These are phyloP conservation scores for Penicillium parvum DNA, from an alignment of 495 filamentous ascomycete species.

Conservation along the genomic window DNA sequence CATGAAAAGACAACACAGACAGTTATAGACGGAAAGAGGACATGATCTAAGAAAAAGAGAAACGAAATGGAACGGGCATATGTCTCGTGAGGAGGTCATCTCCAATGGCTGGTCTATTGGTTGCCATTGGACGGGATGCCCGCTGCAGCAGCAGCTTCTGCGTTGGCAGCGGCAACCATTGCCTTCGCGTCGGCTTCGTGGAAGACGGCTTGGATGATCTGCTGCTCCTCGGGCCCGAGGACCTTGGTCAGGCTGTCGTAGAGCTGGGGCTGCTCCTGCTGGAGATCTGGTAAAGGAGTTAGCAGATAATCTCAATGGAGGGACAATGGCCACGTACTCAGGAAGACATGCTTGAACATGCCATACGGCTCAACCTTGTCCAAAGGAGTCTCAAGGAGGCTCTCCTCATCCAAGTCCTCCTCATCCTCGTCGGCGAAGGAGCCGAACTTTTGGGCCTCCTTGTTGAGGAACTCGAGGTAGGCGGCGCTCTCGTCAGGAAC, in stretches of 20 bases:
- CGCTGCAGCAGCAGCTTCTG: constrained; percentile 34
- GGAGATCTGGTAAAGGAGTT: constrained; percentile 57
- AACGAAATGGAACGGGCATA: constrained; percentile 35
- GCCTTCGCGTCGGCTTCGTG: constrained; percentile 70
- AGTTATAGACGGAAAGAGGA: constrained; percentile 20
- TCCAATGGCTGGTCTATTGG: constrained; percentile 23
- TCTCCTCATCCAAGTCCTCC: constrained; percentile 87
- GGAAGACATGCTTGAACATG: constrained; percentile 72
- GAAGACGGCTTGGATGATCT: constrained; percentile 72
- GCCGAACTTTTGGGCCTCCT: constrained; percentile 84
- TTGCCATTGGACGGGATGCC: constrained; percentile 37
- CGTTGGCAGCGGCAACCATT: constrained; percentile 34
- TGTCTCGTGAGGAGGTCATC: constrained; percentile 28
- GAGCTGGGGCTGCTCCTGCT: constrained; percentile 85
- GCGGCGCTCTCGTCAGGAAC: constrained; percentile 84
- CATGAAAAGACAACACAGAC: constrained; percentile 7
- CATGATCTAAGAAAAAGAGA: constrained; percentile 28
- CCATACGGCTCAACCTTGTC: constrained; percentile 93
- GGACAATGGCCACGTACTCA: constrained; percentile 61
- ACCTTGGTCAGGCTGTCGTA: constrained; percentile 76
- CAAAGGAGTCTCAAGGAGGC: constrained; percentile 84
- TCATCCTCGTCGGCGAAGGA: constrained; percentile 69
- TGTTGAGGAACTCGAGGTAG: constrained; percentile 92
- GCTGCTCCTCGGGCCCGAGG: constrained; percentile 75
- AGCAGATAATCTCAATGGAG: constrained; percentile 7